Percentiles rank a stretch among this genome's conserved stretches.
These are phyloP conservation scores for Umbellularia californica DNA, from an alignment of 164 flowering plant genomes.

Conservation along the genomic window DNA sequence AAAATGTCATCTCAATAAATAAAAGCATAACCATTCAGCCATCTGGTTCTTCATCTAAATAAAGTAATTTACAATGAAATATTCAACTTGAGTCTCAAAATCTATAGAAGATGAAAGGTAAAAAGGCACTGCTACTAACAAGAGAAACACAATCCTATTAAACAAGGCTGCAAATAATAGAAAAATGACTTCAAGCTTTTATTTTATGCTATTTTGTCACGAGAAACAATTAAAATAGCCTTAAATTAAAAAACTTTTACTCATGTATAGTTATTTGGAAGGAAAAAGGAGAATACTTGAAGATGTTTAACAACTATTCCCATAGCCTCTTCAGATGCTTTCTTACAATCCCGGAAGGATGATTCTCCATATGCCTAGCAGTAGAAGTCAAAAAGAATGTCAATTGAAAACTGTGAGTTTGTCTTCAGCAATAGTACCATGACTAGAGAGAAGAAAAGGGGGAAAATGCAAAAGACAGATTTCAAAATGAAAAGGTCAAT, in stretches of 20 bases:
- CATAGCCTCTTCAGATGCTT: conserved; percentile 89
- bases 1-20: background rate
- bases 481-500: background rate
- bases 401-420: background rate
- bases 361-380: conserved; percentile 89
- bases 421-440: background rate
- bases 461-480: background rate
- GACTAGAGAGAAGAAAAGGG: background rate
- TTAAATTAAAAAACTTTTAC: no score
- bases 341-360: conserved; percentile 90
- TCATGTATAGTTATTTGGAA: background rate
- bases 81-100: background rate
- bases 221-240: no score
- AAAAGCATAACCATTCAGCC: background rate
- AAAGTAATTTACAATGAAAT: background rate
- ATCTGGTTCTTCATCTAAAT: background rate
- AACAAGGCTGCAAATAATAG: background rate
- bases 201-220: no score
- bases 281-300: conserved; percentile 41
- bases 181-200: no score
- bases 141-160: no score
- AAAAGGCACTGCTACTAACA: no score
- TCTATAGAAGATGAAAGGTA: no score
- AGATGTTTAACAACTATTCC: conserved; percentile 53
- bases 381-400: conserved; percentile 10